Evolutionary conservation across 192 early-diverging fungal species (phyloP), one percentile per base, ranked within the genome.

Genomic region (Gonapodya sp.): DNA sequence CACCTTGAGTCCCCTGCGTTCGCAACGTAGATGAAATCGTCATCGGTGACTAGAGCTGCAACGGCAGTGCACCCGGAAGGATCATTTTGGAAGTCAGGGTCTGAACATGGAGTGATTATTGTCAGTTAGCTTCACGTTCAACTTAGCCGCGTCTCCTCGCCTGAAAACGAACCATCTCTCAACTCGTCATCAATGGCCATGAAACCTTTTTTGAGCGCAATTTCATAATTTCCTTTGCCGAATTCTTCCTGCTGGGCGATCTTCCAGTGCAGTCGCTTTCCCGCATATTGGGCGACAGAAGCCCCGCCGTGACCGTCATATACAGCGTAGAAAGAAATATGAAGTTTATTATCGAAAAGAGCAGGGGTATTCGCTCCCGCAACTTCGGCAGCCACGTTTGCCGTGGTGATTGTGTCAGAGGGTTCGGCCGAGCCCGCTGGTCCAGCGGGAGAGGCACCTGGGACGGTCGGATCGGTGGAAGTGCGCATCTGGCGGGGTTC

Each of bases 11-110:
- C 98, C 78, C 98, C 98, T 0, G 97, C 96, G 82, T 99, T 99
- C 82, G 92, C 94, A 79, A 95, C 93, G 86, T 89, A 93, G 82
- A 95, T 87, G 0, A 83, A 79, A 78, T 94, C 92, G 77, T 97
- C 94, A 79, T 94, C 93, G 34, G 95, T 94, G 35, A 99, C 86
- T 32, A 81, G 0, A 0, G 89, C 89, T 34, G 92, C 88, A 34
- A 99, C 94, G n/a, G 98, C 95, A 16, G 98, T 99, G 88, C 98
- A 99, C 36, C 98, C 98, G 8, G 96, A 94, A 32, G 95, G 91
- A 82, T 99, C 95, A 80, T 87, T 86, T 36, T 82, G 85, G 86
- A 93, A 94, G 77, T 91, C 87, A 31, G 93, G 90, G 81, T 94
- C 93, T 95, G 80, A 33, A 73, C 24, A 72, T 79, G 34, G 32